Percentiles rank a stretch among this genome's conserved stretches.
These are phyloP conservation scores for Vachellia pachyceras DNA, from an alignment of 306 rosid genomes.

Conservation along the genomic window DNA sequence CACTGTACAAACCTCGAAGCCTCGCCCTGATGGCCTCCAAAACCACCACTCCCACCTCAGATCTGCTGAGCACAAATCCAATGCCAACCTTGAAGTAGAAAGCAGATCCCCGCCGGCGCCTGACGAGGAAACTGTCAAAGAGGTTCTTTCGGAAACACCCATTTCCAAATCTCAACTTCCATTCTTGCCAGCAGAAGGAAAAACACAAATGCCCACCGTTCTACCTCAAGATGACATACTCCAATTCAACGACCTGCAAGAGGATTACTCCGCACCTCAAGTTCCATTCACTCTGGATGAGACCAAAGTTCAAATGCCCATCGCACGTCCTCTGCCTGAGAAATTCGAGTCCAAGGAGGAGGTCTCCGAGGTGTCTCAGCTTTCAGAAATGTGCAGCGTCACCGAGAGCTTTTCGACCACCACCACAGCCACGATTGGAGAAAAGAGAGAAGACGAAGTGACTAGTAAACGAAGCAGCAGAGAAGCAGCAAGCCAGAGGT, in stretches of 20 bases:
- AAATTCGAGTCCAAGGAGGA: constrained; percentile 29
- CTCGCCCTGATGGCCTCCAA: constrained; percentile 31
- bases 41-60: constrained; percentile 31
- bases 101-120: constrained; percentile 31
- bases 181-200: constrained; percentile 14
- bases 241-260: constrained; percentile 15
- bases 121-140: constrained; percentile 87
- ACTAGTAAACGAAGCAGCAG: constrained; percentile 60
- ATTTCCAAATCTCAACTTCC: constrained; percentile 54
- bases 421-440: constrained; percentile 61
- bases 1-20: constrained; percentile 42
- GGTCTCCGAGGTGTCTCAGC: constrained; percentile 52
- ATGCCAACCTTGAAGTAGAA: constrained; percentile 37
- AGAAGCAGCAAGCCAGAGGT: constrained; percentile 50
- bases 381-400: constrained; percentile 60
- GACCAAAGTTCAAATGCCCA: constrained; percentile 38
- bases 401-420: constrained; percentile 70
- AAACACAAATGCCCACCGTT: constrained; percentile 42
- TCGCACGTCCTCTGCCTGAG: not conserved
- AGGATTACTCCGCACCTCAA: constrained; percentile 49
- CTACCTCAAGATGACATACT: not conserved
- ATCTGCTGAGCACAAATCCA: constrained; percentile 31
- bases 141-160: constrained; percentile 87
- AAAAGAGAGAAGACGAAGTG: constrained; percentile 73
- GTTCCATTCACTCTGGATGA: constrained; percentile 26